Evolutionary conservation across 345 rosid species (phyloP), one percentile per base, ranked within the genome.

Genomic region (Salix udensis): DNA sequence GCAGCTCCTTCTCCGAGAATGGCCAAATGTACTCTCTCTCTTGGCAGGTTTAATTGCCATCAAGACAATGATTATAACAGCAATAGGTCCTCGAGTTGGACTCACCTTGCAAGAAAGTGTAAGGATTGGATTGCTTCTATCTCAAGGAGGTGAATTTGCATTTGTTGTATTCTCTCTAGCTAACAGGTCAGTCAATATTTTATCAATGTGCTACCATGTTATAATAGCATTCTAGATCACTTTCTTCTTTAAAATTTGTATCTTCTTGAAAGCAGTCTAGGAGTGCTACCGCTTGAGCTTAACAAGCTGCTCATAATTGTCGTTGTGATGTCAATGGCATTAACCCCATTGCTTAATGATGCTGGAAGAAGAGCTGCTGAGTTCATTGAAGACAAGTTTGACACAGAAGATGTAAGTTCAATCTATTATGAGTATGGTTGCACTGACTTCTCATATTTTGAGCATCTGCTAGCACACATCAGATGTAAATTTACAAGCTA

Each of bases 61-160:
- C 87, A 95, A 95, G 91, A 88, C 98, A 78, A 72, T 90, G 76
- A 93, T 93, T 73, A 95, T 90, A 85, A 88, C 93, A 16, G 91
- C 92, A 74, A 77, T 93, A 66, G 98, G 98, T 85, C 98, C 97
- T 46, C 92, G 96, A 71, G 96, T 95, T 83, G 98, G 98, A 72
- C 97, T 95, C 37, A 91, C 93, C 12, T 18, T 88, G 36, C 94
- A 88, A 85, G 97, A 95, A 88, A 95, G 98, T 52, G 88, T 95
- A 74, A 87, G 98, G 89, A 81, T 93, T 24, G 97, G 98, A 34
- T 86, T 95, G 78, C 94, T 95, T 81, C 88, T 93, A 58, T 95
- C 98, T 31, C 98, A 95, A 81, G 98, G 98, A 86, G 98, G 98
- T 46, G 97, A 95, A 84, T 95, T 95, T 71, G 98, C 91, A 42